These are phyloP conservation scores for Coemansia sp. DNA, from an alignment of 192 early-diverging fungal genomes.

Conservation along the genomic window DNA sequence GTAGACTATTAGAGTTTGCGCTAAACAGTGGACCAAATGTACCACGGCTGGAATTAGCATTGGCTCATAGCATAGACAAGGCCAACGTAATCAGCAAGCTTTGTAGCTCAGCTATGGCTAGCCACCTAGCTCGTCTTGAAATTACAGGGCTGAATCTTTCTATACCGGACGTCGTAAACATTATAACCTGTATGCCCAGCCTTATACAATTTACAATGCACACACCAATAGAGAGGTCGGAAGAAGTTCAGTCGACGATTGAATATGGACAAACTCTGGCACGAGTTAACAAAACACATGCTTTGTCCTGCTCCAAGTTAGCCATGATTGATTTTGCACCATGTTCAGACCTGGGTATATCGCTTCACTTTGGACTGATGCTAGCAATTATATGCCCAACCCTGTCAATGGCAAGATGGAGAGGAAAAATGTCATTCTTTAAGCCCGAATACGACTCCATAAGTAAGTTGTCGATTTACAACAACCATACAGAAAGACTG, in stretches of 20 bases:
- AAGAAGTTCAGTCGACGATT: not conserved
- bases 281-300: not conserved
- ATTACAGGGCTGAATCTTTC: not conserved
- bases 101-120: not conserved
- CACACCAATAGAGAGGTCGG: not conserved
- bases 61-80: not conserved
- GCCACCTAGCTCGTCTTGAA: not conserved
- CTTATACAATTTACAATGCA: not conserved
- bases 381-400: not conserved
- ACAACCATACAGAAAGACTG: not conserved
- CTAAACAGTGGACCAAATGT: not conserved
- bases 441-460: not conserved
- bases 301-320: not conserved
- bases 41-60: not conserved
- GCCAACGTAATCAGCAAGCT: not conserved
- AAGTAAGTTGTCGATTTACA: not conserved
- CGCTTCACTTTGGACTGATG: not conserved
- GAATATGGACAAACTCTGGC: not conserved
- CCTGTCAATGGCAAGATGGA: not conserved
- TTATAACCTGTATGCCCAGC: not conserved
- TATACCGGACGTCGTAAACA: not conserved
- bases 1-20: not conserved
- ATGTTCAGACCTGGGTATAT: not conserved
- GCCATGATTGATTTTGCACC: not conserved
- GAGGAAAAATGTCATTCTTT: not conserved